Percentiles rank a stretch among this genome's conserved stretches.
These are phyloP conservation scores for Septoria petroselini DNA, from an alignment of 2,329 filamentous ascomycete species.

Conservation along the genomic window DNA sequence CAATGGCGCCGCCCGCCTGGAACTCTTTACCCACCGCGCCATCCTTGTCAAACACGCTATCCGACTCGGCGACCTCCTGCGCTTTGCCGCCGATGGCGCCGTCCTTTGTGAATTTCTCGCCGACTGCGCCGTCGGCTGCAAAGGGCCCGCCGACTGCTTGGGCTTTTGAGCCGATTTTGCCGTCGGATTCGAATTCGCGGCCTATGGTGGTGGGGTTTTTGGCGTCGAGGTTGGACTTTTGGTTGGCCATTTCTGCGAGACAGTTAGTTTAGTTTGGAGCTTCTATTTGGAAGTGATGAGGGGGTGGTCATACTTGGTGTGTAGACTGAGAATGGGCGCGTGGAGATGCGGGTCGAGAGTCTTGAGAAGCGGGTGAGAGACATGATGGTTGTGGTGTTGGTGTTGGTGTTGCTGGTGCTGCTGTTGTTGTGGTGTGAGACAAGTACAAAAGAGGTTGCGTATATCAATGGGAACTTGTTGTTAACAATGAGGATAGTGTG, in stretches of 20 bases:
- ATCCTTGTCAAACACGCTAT: slow-evolving; percentile 11
- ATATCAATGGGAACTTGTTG: not conserved
- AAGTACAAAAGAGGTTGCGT: not conserved
- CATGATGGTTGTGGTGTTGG: not conserved
- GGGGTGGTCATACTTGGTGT: not conserved
- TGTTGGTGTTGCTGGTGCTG: no score
- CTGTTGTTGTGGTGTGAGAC: not conserved
- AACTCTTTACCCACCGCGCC: slow-evolving; percentile 7
- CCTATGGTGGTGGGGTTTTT: not conserved
- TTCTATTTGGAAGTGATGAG: no score
- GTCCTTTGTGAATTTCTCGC: slow-evolving; percentile 5
- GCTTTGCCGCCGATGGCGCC: slow-evolving; percentile 15
- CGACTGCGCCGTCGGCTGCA: slow-evolving; percentile 13
- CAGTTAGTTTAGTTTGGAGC: no score
- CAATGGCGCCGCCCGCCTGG: slow-evolving; percentile 8
- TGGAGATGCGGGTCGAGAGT: slow-evolving; percentile 1
- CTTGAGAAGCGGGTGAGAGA: slow-evolving; percentile 5
- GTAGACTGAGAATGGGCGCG: slow-evolving; percentile 3
- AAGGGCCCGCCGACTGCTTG: slow-evolving; percentile 13
- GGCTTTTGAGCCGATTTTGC: slow-evolving; percentile 8
- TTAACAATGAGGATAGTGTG: no score
- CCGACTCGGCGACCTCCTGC: slow-evolving; percentile 8
- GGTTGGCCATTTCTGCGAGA: not conserved
- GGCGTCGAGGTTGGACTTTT: slow-evolving; percentile 1
- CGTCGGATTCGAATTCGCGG: slow-evolving; percentile 9